phyloP scores from a whole-genome alignment of 768 basidiomycete species.

The Cystobasidiopsis lactophilus region DNA sequence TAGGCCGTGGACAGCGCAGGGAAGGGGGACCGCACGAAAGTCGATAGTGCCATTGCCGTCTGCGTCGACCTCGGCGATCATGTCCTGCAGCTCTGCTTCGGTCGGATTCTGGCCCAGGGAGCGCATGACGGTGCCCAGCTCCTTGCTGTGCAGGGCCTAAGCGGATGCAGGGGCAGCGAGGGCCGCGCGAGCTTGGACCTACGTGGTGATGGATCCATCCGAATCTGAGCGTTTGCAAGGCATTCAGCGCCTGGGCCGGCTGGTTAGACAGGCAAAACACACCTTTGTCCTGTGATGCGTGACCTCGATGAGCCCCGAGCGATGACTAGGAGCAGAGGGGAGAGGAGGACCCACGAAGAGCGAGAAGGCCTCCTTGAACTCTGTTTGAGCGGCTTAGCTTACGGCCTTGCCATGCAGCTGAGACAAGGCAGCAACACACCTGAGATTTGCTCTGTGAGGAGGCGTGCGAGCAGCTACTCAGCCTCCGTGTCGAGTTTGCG shows the following conservation, averaged over 20 bases:
- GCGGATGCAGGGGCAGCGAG: neutral
- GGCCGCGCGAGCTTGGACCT: constrained; percentile 1
- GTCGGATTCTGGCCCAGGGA: constrained; percentile 82
- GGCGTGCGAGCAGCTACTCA: neutral
- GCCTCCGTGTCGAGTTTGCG: neutral
- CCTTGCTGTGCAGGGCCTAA: constrained; percentile 25
- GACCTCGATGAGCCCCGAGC: neutral
- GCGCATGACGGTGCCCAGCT: constrained; percentile 84
- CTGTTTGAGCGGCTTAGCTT: constrained; percentile 27
- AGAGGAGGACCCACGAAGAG: constrained; percentile 43
- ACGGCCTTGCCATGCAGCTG: constrained; percentile 1
- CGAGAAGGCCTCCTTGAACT: constrained; percentile 98
- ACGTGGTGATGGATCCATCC: constrained; percentile 75
- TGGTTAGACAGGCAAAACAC: neutral
- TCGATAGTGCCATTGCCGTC: constrained; percentile 77
- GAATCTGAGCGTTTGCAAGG: constrained; percentile 47
- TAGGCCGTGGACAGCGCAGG: neutral
- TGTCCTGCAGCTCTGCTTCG: constrained; percentile 73
- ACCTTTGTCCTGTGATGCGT: constrained; percentile 18
- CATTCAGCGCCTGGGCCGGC: neutral
- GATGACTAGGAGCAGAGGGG: neutral
- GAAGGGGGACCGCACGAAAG: constrained; percentile 41
- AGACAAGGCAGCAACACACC: constrained; percentile 32
- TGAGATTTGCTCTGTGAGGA: constrained; percentile 59
- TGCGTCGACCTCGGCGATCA: constrained; percentile 86